These are phyloP conservation scores for Neurospora terricola DNA, from an alignment of 495 filamentous ascomycete genomes.

Conservation along the genomic window DNA sequence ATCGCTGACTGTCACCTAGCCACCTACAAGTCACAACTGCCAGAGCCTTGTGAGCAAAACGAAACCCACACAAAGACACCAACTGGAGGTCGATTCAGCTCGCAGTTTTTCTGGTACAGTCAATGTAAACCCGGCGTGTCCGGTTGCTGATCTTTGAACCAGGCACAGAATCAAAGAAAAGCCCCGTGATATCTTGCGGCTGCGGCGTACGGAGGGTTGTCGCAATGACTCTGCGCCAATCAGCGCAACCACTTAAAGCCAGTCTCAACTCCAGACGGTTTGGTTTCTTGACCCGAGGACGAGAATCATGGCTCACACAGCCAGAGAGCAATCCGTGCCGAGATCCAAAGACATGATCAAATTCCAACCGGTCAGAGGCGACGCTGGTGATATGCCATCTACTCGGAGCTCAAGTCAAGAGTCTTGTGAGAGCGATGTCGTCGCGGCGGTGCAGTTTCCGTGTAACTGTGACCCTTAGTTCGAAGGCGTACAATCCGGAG, in stretches of 20 bases:
- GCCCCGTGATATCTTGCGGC: not conserved
- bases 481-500: not conserved
- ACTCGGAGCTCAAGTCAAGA: not conserved
- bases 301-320: not conserved
- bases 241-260: not conserved
- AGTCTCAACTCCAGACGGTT: not conserved
- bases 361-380: not conserved
- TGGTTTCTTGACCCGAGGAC: not conserved
- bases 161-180: not conserved
- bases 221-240: not conserved
- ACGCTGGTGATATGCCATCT: not conserved
- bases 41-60: not conserved
- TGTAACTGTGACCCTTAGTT: not conserved
- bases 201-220: not conserved
- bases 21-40: not conserved
- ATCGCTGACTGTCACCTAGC: not conserved
- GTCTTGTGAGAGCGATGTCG: not conserved
- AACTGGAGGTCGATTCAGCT: not conserved
- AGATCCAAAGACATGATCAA: not conserved
- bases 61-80: not conserved
- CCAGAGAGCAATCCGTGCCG: not conserved
- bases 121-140: not conserved
- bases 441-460: not conserved
- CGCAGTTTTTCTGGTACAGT: not conserved
- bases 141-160: not conserved